A percentile compares a stretch with the other conserved stretches of the same genome.
phyloP scores from a whole-genome alignment of 768 basidiomycete genomes.

The Kwoniella sp. region DNA sequence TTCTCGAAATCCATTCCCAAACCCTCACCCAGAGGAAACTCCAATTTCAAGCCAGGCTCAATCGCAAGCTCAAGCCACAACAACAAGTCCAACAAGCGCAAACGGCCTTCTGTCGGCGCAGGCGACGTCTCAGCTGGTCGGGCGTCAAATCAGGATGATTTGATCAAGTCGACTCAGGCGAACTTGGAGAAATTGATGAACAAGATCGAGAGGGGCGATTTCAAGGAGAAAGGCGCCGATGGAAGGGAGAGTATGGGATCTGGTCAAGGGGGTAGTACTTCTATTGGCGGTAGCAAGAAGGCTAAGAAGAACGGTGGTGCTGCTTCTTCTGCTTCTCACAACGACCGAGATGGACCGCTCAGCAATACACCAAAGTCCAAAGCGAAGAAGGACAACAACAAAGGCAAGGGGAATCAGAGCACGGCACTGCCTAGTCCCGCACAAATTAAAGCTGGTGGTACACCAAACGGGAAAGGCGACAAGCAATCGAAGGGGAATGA shows the following conservation, averaged over 20 bases:
- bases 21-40: background rate
- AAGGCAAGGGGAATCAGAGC: background rate
- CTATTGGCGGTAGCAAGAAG: constrained; percentile 12
- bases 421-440: background rate
- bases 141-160: constrained; percentile 17
- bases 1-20: constrained; percentile 10
- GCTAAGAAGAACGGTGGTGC: constrained; percentile 12
- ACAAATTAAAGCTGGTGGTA: background rate
- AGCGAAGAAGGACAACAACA: background rate
- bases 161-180: constrained; percentile 34
- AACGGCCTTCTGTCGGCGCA: constrained; percentile 29
- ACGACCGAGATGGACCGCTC: background rate
- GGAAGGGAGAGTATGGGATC: constrained; percentile 36
- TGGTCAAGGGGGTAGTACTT: background rate
- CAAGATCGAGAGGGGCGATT: constrained; percentile 39
- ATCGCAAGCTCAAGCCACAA: background rate
- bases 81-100: constrained; percentile 36
- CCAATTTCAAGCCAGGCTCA: background rate
- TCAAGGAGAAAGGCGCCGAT: constrained; percentile 23
- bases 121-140: background rate
- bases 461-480: constrained; percentile 4
- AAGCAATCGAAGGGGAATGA: constrained; percentile 7
- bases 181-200: constrained; percentile 54
- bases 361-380: constrained; percentile 1
- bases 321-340: background rate